phyloP scores from a whole-genome alignment of 2,329 filamentous ascomycete genomes.

The Kalmusia sp. region DNA sequence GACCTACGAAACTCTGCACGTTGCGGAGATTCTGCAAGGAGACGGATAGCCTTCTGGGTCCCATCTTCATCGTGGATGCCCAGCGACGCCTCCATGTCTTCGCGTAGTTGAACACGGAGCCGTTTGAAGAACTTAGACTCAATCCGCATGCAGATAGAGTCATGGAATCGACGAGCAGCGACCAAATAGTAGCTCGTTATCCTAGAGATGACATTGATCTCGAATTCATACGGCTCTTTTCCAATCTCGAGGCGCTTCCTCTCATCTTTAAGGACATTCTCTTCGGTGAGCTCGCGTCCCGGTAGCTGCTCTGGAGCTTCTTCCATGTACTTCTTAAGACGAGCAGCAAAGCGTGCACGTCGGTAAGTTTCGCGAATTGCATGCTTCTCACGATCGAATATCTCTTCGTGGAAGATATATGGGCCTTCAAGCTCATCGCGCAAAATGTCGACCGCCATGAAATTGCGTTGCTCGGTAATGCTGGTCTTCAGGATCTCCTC shows the following conservation, averaged over 20 bases:
- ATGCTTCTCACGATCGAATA: slow-evolving; percentile 24
- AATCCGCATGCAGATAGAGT: slow-evolving; percentile 54
- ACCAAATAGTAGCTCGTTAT: slow-evolving; percentile 74
- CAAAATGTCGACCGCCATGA: slow-evolving; percentile 33
- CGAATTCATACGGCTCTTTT: slow-evolving; percentile 64
- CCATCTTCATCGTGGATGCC: slow-evolving; percentile 25
- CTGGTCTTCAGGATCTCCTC: slow-evolving; percentile 32
- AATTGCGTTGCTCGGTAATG: slow-evolving; percentile 30
- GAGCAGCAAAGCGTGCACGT: slow-evolving; percentile 28
- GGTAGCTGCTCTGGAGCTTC: slow-evolving; percentile 20
- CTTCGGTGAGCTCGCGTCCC: slow-evolving; percentile 13
- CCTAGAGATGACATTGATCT: slow-evolving; percentile 68
- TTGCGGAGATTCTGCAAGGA: slow-evolving; percentile 20
- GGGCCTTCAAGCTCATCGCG: slow-evolving; percentile 44
- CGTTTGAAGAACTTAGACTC: slow-evolving; percentile 44
- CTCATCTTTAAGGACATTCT: slow-evolving; percentile 33
- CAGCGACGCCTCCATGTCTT: slow-evolving; percentile 33
- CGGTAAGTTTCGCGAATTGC: slow-evolving; percentile 27
- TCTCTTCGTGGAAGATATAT: slow-evolving; percentile 38
- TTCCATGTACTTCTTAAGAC: slow-evolving; percentile 32
- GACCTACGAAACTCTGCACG: slow-evolving; percentile 19
- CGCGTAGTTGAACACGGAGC: slow-evolving; percentile 25
- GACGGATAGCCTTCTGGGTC: slow-evolving; percentile 15
- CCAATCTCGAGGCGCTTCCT: slow-evolving; percentile 50
- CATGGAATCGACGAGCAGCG: slow-evolving; percentile 69